These are phyloP conservation scores for Hemisphaericaspora lyxosophila DNA, from an alignment of 1,139 yeast species.

Conservation along the genomic window DNA sequence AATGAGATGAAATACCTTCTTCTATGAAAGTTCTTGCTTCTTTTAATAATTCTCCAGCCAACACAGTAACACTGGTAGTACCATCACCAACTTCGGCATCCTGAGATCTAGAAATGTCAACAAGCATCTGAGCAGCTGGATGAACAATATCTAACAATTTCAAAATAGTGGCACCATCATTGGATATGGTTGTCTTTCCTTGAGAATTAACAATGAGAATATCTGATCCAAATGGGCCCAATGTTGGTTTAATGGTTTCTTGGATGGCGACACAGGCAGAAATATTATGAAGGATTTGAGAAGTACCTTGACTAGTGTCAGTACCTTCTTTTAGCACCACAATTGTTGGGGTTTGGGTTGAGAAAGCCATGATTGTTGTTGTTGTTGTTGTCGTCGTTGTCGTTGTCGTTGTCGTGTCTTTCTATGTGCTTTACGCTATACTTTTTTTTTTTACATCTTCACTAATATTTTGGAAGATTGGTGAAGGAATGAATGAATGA, in stretches of 20 bases:
- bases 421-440: no score
- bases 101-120: constrained; percentile 93
- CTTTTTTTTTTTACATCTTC: not conserved
- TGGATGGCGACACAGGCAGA: constrained; percentile 97
- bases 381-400: no score
- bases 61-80: constrained; percentile 89
- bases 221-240: constrained; percentile 97
- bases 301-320: constrained; percentile 93
- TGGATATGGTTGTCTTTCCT: constrained; percentile 91
- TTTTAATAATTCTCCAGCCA: constrained; percentile 92
- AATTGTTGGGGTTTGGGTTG: constrained; percentile 92
- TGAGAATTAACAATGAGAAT: constrained; percentile 79
- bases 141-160: constrained; percentile 92
- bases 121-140: constrained; percentile 95
- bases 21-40: constrained; percentile 89
- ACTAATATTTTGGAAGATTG: not conserved
- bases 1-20: constrained; percentile 91
- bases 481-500: no score
- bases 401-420: no score
- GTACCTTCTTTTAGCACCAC: constrained; percentile 98
- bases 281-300: constrained; percentile 91
- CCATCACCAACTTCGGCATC: constrained; percentile 99
- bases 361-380: constrained; percentile 69
- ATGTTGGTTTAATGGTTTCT: constrained; percentile 89
- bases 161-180: constrained; percentile 96